phyloP scores from a whole-genome alignment of 331 rosid species.

The Telfairia occidentalis region DNA sequence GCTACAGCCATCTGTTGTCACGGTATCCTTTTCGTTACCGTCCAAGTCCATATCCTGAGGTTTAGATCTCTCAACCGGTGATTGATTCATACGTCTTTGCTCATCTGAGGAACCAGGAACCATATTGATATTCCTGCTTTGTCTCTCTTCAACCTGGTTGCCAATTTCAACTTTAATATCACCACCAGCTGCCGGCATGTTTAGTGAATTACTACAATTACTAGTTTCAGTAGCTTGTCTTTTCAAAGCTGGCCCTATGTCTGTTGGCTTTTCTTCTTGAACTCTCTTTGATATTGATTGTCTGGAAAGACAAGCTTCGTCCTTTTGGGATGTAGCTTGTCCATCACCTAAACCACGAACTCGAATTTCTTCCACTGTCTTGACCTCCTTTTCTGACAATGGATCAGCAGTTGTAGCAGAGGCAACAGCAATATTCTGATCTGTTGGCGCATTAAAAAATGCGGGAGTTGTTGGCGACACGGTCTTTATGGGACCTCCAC shows the following conservation, averaged over 20 bases:
- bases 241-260: neutral
- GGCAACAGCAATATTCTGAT: conserved; percentile 1
- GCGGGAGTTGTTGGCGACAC: neutral
- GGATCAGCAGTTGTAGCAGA: neutral
- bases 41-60: neutral
- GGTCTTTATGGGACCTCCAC: neutral
- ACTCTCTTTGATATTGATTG: neutral
- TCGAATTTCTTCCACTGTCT: neutral
- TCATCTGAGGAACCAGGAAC: neutral
- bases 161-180: neutral
- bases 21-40: neutral
- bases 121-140: neutral
- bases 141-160: conserved; percentile 6
- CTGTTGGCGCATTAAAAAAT: neutral
- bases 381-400: neutral
- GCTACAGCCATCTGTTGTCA: neutral
- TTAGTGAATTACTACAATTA: neutral
- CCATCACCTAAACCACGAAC: neutral
- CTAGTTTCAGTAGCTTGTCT: neutral
- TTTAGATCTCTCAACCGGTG: neutral
- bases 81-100: neutral
- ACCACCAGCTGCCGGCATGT: neutral
- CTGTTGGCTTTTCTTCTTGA: conserved; percentile 3
- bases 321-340: neutral
- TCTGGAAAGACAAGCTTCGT: neutral